phyloP scores from a whole-genome alignment of 2,329 filamentous ascomycete species.

The Aureobasidium melanogenum region DNA sequence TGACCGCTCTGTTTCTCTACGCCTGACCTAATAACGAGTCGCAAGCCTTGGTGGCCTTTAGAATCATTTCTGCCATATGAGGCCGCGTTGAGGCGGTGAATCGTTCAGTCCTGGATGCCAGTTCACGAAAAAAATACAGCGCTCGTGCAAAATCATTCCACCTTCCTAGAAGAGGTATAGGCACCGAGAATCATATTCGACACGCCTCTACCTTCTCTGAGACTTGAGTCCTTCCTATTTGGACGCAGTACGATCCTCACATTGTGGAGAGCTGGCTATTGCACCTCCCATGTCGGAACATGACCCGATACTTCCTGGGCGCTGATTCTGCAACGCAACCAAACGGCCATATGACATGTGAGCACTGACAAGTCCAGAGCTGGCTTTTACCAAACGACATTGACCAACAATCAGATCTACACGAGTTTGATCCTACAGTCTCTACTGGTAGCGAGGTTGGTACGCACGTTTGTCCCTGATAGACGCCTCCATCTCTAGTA shows the following conservation, averaged over 20 bases:
- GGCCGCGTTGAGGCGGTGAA: not conserved
- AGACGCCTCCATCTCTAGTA: not conserved
- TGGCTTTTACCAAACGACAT: not conserved
- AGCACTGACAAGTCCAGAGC: not conserved
- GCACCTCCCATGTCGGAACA: not conserved
- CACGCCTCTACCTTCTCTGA: not conserved
- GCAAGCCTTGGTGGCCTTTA: not conserved
- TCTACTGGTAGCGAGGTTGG: not conserved
- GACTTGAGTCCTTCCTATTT: not conserved
- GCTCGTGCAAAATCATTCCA: not conserved
- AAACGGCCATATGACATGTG: not conserved
- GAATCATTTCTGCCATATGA: not conserved
- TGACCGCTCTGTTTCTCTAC: not conserved
- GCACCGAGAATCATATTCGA: not conserved
- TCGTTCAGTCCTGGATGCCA: not conserved
- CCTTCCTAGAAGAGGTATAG: not conserved
- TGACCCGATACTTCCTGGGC: not conserved
- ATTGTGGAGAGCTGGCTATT: not conserved
- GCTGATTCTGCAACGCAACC: not conserved
- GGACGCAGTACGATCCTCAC: not conserved
- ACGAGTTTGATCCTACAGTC: not conserved
- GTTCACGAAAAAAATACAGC: not conserved
- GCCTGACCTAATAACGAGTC: not conserved
- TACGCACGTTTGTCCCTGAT: not conserved
- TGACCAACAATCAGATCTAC: not conserved